Percentiles rank a stretch among this genome's conserved stretches.
Evolutionary conservation across 2,329 filamentous ascomycete genomes (phyloP).

Genomic region (Sclerotinia borealis): DNA sequence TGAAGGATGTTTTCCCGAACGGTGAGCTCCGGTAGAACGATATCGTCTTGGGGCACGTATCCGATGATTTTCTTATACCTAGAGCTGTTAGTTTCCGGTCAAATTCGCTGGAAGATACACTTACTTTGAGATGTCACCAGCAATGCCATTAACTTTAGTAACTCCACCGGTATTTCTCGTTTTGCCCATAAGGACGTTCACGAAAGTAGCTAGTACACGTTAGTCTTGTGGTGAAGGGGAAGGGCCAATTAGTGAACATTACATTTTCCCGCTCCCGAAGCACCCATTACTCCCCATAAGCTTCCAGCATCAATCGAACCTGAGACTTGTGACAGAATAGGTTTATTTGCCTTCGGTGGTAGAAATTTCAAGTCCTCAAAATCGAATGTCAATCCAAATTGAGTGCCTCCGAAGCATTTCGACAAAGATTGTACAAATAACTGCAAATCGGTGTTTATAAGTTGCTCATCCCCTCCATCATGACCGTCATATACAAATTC

Average conservation of each 20-base stretch:
- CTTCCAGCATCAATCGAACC: slow-evolving; percentile 48
- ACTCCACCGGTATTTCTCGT: slow-evolving; percentile 43
- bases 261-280: slow-evolving; percentile 52
- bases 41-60: slow-evolving; percentile 57
- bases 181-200: slow-evolving; percentile 58
- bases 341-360: slow-evolving; percentile 38
- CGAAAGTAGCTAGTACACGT: slow-evolving; percentile 40
- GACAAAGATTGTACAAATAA: slow-evolving; percentile 48
- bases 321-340: slow-evolving; percentile 48
- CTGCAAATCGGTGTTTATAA: slow-evolving; percentile 37
- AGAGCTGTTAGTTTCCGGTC: slow-evolving; percentile 12
- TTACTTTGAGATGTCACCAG: slow-evolving; percentile 28
- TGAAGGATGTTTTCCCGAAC: slow-evolving; percentile 58
- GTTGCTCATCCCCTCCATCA: slow-evolving; percentile 19
- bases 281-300: slow-evolving; percentile 54
- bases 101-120: background rate
- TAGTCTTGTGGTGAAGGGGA: background rate
- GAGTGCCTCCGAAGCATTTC: slow-evolving; percentile 43
- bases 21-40: slow-evolving; percentile 53
- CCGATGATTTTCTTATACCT: slow-evolving; percentile 55
- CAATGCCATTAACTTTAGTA: slow-evolving; percentile 43
- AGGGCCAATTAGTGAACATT: slow-evolving; percentile 4
- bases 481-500: slow-evolving; percentile 17
- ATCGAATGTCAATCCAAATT: slow-evolving; percentile 48
- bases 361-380: slow-evolving; percentile 46